Evolutionary conservation across 2,329 filamentous ascomycete genomes (phyloP).

Genomic region (Colletotrichum sp.): DNA sequence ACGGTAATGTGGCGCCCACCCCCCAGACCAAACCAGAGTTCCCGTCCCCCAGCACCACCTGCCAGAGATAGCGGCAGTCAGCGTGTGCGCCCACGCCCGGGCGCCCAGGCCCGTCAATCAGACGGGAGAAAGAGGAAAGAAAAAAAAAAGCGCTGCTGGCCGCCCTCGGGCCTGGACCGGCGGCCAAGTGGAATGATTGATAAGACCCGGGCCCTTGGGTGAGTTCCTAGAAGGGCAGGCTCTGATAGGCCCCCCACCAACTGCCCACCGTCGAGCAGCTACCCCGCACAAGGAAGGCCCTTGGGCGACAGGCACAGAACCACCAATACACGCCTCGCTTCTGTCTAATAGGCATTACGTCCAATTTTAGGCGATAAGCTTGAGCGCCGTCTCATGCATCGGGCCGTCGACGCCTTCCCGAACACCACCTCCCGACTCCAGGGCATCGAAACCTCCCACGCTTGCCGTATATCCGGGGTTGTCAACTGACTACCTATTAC

Average conservation of each 20-base stretch:
- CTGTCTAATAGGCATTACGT: conserved; percentile 22
- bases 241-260: conserved; percentile 10
- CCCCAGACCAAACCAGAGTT: not conserved
- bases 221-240: not conserved
- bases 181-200: conserved; percentile 22
- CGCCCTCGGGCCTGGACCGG: conserved; percentile 17
- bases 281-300: conserved; percentile 19
- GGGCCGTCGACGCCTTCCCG: not conserved
- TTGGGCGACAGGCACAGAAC: not conserved
- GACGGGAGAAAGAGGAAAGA: not conserved
- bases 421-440: not conserved
- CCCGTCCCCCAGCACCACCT: not conserved
- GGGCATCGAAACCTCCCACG: not conserved
- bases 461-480: not conserved
- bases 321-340: conserved; percentile 7
- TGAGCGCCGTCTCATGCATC: not conserved
- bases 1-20: not conserved
- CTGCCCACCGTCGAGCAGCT: not conserved
- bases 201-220: not conserved
- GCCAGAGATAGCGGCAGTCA: conserved; percentile 2
- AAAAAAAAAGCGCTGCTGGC: not conserved
- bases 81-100: not conserved
- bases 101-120: not conserved
- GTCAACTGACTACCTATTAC: not conserved
- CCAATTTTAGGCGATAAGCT: conserved; percentile 18